These are phyloP conservation scores for Globisporangium splendens DNA, from an alignment of 352 stramenopile genomes.

Conservation along the genomic window DNA sequence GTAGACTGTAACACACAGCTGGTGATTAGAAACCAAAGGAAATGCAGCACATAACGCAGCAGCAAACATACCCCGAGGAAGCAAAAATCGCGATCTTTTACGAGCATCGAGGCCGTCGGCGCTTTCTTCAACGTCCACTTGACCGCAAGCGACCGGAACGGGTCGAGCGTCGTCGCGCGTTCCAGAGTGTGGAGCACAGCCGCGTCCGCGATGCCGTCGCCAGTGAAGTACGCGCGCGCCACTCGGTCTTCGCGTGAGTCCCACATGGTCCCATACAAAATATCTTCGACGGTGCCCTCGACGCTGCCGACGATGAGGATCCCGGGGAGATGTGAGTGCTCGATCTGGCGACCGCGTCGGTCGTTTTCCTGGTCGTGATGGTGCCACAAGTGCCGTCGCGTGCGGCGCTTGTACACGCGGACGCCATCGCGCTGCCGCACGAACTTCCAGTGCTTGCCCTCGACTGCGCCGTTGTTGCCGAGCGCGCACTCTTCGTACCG, in stretches of 20 bases:
- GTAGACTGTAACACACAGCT: constrained; percentile 13
- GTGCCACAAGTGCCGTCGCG: background rate
- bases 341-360: constrained; percentile 3
- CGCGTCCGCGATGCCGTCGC: constrained; percentile 38
- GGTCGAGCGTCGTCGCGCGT: constrained; percentile 21
- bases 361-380: constrained; percentile 10
- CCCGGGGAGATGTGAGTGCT: constrained; percentile 22
- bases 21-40: no score
- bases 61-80: constrained; percentile 28
- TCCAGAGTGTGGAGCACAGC: constrained; percentile 39
- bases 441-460: constrained; percentile 34
- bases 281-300: constrained; percentile 35
- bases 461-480: constrained; percentile 15
- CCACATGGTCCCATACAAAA: constrained; percentile 49
- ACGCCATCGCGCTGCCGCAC: constrained; percentile 45
- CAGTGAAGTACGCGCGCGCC: constrained; percentile 28
- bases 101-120: constrained; percentile 26
- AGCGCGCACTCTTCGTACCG: constrained; percentile 43
- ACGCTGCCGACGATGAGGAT: constrained; percentile 37
- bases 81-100: constrained; percentile 52
- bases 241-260: constrained; percentile 24
- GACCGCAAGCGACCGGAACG: constrained; percentile 42
- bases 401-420: constrained; percentile 39
- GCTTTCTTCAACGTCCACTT: constrained; percentile 44
- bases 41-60: no score